Conservation (phyloP, 169 alveolate genomes). For the Perkinsus olseni region DNA sequence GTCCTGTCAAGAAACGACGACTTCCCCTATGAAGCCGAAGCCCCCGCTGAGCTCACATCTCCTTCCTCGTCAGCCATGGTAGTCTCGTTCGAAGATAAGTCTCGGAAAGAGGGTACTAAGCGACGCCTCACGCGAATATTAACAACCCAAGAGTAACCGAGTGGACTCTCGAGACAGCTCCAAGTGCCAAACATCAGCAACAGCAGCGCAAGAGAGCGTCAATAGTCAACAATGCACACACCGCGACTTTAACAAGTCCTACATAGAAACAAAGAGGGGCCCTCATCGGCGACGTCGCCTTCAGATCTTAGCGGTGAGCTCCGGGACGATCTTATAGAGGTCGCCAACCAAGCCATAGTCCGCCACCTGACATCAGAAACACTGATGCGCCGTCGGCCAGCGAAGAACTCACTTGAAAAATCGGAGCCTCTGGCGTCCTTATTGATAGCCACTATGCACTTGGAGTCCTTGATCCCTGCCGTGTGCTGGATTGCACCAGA, state of each 20-base stretch:
- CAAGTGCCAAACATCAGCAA: background rate
- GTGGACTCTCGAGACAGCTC: background rate
- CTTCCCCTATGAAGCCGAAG: background rate
- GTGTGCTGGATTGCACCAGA: slow-evolving; percentile 80
- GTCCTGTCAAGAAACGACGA: slow-evolving; percentile 7
- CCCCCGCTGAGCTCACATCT: background rate
- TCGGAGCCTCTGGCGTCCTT: slow-evolving; percentile 73
- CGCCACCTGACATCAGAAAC: slow-evolving; percentile 36
- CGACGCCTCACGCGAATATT: no score
- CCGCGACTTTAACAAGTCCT: background rate
- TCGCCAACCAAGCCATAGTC: slow-evolving; percentile 74
- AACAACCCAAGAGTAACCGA: background rate
- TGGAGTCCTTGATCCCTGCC: slow-evolving; percentile 73
- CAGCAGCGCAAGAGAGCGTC: no score
- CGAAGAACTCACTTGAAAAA: slow-evolving; percentile 37
- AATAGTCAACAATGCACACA: background rate
- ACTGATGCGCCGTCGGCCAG: background rate
- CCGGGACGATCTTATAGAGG: slow-evolving; percentile 70
- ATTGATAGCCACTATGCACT: slow-evolving; percentile 77
- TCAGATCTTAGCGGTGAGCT: slow-evolving; percentile 50
- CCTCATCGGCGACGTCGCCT: slow-evolving; percentile 11
- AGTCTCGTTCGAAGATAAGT: background rate
- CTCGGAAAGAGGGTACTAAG: background rate
- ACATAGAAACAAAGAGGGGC: background rate
- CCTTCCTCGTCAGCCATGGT: background rate